Conservation (phyloP, 1,284 basidiomycete genomes). For the Amylostereum areolatum region DNA sequence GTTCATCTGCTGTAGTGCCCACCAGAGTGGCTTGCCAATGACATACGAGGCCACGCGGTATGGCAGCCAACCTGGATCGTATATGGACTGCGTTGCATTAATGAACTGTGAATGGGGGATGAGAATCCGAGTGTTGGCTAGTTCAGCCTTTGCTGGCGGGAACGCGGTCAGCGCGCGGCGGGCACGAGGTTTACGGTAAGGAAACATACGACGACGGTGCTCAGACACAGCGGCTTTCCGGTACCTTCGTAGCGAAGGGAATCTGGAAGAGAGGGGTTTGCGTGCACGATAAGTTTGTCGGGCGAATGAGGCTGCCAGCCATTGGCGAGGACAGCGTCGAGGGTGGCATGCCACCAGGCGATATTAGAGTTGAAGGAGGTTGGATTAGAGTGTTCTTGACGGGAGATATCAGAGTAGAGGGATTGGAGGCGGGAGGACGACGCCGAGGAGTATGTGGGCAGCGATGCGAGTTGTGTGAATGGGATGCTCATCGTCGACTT, state of each 20-base stretch:
- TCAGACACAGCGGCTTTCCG: conserved; percentile 78
- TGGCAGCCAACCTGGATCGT: conserved; percentile 64
- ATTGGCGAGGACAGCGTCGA: conserved; percentile 56
- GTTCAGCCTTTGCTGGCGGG: conserved; percentile 57
- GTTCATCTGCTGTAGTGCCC: conserved; percentile 76
- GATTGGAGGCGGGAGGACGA: conserved; percentile 68
- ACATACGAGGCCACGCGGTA: conserved; percentile 64
- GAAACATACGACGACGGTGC: conserved; percentile 72
- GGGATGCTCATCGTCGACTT: background rate
- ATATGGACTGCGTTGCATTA: conserved; percentile 53
- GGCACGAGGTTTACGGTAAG: background rate
- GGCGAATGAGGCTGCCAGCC: conserved; percentile 46
- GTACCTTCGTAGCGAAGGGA: conserved; percentile 59
- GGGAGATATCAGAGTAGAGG: conserved; percentile 83
- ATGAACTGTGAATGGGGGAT: conserved; percentile 56
- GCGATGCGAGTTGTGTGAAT: conserved; percentile 20
- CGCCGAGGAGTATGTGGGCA: conserved; percentile 45
- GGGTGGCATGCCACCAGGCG: conserved; percentile 79
- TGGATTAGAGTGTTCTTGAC: conserved; percentile 81
- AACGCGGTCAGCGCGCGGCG: conserved; percentile 10
- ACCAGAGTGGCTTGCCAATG: conserved; percentile 79
- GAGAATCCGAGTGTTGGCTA: conserved; percentile 40
- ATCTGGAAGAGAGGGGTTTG: conserved; percentile 54
- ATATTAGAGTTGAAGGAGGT: conserved; percentile 77
- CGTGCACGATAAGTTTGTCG: conserved; percentile 62